phyloP scores from a whole-genome alignment of 768 basidiomycete species.

The Scleroderma citrinum region DNA sequence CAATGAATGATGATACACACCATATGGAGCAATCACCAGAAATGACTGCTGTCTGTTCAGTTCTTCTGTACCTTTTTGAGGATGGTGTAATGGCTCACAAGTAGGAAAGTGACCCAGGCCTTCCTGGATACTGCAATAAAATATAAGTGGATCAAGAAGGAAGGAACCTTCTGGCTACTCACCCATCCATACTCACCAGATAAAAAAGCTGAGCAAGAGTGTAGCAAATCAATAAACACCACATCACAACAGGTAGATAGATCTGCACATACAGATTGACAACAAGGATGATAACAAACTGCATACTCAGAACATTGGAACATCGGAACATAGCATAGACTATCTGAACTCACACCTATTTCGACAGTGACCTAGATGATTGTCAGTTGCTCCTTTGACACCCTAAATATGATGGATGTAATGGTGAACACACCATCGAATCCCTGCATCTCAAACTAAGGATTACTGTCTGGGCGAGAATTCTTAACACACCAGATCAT shows the following conservation, averaged over 20 bases:
- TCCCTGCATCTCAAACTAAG: background rate
- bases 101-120: background rate
- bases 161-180: background rate
- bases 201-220: conserved; percentile 7
- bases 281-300: background rate
- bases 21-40: background rate
- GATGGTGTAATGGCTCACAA: background rate
- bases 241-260: background rate
- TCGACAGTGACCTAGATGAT: no score
- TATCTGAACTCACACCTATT: no score
- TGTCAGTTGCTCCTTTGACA: no score
- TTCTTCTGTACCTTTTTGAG: background rate
- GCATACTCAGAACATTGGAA: background rate
- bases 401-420: background rate
- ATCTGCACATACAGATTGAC: background rate
- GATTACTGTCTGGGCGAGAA: background rate
- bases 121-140: background rate
- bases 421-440: background rate
- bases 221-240: no score
- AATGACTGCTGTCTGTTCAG: background rate
- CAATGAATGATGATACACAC: background rate
- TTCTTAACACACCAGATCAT: background rate
- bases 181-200: conserved; percentile 5
- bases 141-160: background rate
- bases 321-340: no score